Base-by-base conservation (phyloP, 345 rosid species). In the Cardiospermum halicacabum region DNA sequence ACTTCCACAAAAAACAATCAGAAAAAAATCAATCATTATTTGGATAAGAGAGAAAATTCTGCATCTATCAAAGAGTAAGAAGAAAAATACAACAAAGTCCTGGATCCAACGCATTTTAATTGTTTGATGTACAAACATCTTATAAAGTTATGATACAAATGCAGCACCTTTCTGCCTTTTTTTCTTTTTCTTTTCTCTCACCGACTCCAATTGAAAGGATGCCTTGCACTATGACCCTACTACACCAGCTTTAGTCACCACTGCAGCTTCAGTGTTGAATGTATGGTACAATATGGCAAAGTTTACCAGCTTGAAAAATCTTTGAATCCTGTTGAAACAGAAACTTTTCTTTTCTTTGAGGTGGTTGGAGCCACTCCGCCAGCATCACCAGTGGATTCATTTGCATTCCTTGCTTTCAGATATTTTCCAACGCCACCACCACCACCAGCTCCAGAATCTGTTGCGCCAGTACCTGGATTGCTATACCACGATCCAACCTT, bases 401-500 rank as follows among this genome's bases (percentile, higher is more conserved):
- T 64, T 60, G 68, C 69, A 74, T 77, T 81, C 81, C 70, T 84
- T 26, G 89, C 64, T 78, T 86, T 86, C 71, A 86, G 77, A 84
- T 88, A 86, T 70, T 89, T 92, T 11, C 91, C 97, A 12, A 87
- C 89, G 54, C 89, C 89, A 27, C 92, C 83, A 3, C 63, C 65
- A 60, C 82, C 91, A 8, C 53, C 64, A 8, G 77, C 64, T 60
- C 75, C 79, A 30, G 79, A 60, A 67, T 81, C 89, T 43, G 81
- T 56, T 31, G 86, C 28, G 67, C 89, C 92, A 25, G 89, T 81
- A 15, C 80, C 95, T 4, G 96, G 96, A 76, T 92, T 87, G 75
- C 96, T 92, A 77, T 82, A 92, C 92, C 98, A 92, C 31, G 96
- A 85, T 15, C 96, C 98, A 31, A 89, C 56, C 72, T 84, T 89